These are phyloP conservation scores for Fomitopsis pulvina DNA, from an alignment of 768 basidiomycete species.

Conservation along the genomic window DNA sequence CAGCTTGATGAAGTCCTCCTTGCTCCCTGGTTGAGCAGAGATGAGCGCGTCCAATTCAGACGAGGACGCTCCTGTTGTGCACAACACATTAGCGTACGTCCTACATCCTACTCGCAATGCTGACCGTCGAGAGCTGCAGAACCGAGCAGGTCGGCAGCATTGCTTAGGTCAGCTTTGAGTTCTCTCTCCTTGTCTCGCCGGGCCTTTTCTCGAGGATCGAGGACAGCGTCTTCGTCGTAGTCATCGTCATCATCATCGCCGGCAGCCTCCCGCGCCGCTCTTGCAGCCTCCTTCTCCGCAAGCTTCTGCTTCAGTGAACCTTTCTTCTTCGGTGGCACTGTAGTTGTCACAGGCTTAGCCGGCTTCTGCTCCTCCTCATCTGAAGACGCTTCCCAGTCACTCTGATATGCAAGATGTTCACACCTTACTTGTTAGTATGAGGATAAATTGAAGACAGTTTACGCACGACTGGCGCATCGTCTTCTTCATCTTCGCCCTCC, in stretches of 20 bases:
- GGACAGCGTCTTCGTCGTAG: conserved; percentile 55
- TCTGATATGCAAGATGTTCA: conserved; percentile 37
- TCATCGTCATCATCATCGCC: conserved; percentile 45
- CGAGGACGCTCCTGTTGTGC: conserved; percentile 51
- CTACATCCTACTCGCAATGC: conserved; percentile 11
- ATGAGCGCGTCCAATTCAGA: conserved; percentile 66
- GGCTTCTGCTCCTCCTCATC: conserved; percentile 57
- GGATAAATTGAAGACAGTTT: not conserved
- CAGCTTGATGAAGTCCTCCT: conserved; percentile 77
- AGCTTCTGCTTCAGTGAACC: conserved; percentile 87
- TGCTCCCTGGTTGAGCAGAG: conserved; percentile 76
- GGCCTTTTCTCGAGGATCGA: conserved; percentile 77
- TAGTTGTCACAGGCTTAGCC: conserved; percentile 35
- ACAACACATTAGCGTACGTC: not conserved
- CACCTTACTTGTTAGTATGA: not conserved
- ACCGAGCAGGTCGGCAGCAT: conserved; percentile 79
- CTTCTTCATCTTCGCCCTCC: conserved; percentile 91
- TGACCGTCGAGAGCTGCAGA: conserved; percentile 58
- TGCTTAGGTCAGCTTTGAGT: conserved; percentile 79
- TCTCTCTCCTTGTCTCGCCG: conserved; percentile 74
- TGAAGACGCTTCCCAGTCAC: conserved; percentile 89
- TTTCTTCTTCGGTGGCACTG: conserved; percentile 83
- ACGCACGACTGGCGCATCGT: conserved; percentile 70
- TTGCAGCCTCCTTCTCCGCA: conserved; percentile 84
- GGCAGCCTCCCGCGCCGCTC: conserved; percentile 41